Percentiles rank a stretch among this genome's conserved stretches.
Conservation (phyloP, 257 asterid genomes). For the Fraxinus cuspidata region DNA sequence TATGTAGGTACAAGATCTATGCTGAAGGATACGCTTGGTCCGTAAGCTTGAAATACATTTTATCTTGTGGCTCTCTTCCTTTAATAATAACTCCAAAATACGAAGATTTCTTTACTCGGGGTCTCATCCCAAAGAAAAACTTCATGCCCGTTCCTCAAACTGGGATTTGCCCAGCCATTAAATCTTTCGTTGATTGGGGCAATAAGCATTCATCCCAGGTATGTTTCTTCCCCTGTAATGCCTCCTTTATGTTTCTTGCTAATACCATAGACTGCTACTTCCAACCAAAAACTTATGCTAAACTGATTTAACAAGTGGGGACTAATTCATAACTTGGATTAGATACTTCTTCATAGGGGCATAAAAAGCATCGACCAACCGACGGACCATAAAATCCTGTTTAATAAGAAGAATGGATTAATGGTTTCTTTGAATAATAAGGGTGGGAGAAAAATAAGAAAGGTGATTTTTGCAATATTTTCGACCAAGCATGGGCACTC, state of each 20-base stretch:
- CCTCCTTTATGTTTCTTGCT: not conserved
- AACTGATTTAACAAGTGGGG: not conserved
- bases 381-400: too few species aligned
- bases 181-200: conserved; percentile 67
- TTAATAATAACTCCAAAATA: conserved; percentile 52
- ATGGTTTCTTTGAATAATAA: not conserved
- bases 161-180: conserved; percentile 52
- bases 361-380: not conserved
- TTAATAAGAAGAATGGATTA: not conserved
- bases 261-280: not conserved
- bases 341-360: not conserved
- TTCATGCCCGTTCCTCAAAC: conserved; percentile 42
- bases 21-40: conserved; percentile 93
- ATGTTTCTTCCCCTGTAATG: not conserved
- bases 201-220: conserved; percentile 52
- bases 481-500: not conserved
- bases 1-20: conserved; percentile 69
- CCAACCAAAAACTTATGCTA: not conserved
- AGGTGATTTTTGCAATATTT: not conserved
- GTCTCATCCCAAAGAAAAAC: conserved; percentile 47
- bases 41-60: conserved; percentile 72
- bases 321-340: not conserved
- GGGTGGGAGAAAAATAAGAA: not conserved
- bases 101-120: conserved; percentile 69
- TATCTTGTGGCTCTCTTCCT: conserved; percentile 69